phyloP scores from a whole-genome alignment of 2,329 filamentous ascomycete genomes.

The Macroventuria anomochaeta region DNA sequence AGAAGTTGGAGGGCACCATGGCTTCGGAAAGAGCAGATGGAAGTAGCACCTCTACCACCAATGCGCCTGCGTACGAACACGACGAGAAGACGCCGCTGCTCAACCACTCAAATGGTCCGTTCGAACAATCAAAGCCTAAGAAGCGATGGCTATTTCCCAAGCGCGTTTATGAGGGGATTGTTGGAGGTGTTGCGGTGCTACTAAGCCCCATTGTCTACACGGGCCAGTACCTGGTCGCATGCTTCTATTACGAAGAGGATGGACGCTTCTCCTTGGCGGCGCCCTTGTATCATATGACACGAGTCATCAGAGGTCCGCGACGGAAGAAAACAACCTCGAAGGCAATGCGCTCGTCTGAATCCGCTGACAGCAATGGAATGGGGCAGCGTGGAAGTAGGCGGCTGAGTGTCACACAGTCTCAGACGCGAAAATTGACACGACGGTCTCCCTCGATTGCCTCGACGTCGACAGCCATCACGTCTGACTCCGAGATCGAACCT shows the following conservation, averaged over 20 bases:
- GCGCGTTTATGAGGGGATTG: conserved; percentile 72
- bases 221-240: conserved; percentile 80
- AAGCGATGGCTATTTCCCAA: conserved; percentile 64
- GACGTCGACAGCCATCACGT: conserved; percentile 70
- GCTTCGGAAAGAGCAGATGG: conserved; percentile 23
- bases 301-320: conserved; percentile 54
- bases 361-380: conserved; percentile 38
- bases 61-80: conserved; percentile 45
- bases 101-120: conserved; percentile 38
- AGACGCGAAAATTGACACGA: conserved; percentile 39
- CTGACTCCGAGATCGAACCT: conserved; percentile 69
- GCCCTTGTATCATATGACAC: conserved; percentile 70
- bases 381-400: conserved; percentile 41
- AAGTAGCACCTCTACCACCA: conserved; percentile 31
- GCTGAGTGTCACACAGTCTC: conserved; percentile 31
- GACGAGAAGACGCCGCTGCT: conserved; percentile 77
- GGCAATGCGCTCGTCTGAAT: conserved; percentile 32
- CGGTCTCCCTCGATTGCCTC: conserved; percentile 54
- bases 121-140: conserved; percentile 44
- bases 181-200: conserved; percentile 79
- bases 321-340: conserved; percentile 42
- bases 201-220: conserved; percentile 80
- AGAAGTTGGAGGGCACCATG: conserved; percentile 44
- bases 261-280: conserved; percentile 79
- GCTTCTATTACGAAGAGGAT: conserved; percentile 81